These are phyloP conservation scores for Dendrobium catenatum DNA, from an alignment of 106 monocot genomes.

Conservation along the genomic window DNA sequence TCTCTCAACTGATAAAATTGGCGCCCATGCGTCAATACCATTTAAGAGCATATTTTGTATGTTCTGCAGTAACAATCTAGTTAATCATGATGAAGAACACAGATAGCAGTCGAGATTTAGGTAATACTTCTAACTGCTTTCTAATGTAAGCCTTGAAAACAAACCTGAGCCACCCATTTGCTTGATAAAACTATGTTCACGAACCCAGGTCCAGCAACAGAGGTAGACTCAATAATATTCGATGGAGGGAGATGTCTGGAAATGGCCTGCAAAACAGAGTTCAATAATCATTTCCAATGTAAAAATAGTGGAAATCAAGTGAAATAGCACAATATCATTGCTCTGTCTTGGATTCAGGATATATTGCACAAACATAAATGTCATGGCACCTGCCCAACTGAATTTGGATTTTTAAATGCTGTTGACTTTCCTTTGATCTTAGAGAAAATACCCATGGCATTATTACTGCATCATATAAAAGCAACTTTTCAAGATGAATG, in stretches of 20 bases:
- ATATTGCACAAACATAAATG: background rate
- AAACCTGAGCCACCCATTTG: constrained; percentile 80
- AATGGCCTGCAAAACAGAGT: constrained; percentile 52
- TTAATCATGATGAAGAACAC: background rate
- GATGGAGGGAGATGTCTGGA: constrained; percentile 67
- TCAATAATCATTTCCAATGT: background rate
- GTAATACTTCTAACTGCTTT: background rate
- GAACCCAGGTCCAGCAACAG: constrained; percentile 77
- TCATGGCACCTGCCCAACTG: constrained; percentile 75
- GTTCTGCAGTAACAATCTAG: constrained; percentile 32
- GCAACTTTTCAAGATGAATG: background rate
- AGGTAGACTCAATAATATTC: constrained; percentile 64
- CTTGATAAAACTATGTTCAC: constrained; percentile 75
- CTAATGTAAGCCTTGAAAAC: background rate
- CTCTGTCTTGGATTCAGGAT: background rate
- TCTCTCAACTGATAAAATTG: constrained; percentile 49
- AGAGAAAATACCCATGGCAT: constrained; percentile 87
- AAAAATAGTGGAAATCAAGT: background rate
- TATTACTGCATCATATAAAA: constrained; percentile 58
- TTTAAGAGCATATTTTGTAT: constrained; percentile 74
- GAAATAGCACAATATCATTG: background rate
- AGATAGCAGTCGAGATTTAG: background rate
- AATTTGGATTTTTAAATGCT: constrained; percentile 72
- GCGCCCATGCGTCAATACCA: constrained; percentile 86
- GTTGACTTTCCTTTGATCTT: constrained; percentile 67